Conservation (phyloP, 2,329 filamentous ascomycete genomes). For the Talaromyces sp. region DNA sequence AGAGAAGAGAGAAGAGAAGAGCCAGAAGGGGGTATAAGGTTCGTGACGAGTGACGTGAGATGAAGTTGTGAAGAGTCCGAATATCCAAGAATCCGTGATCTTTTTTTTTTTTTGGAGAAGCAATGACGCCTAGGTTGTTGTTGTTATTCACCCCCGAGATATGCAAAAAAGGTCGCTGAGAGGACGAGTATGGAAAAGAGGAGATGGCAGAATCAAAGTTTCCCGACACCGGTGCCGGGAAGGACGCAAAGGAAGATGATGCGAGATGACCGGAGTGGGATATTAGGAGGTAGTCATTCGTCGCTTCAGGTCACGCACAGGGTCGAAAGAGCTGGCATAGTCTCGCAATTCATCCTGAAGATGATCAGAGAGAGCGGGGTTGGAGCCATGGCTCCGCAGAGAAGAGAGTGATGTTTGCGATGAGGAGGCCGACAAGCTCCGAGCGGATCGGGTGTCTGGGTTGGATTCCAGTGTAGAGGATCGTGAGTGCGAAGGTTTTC, state of each 20-base stretch:
- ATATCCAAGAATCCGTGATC: background rate
- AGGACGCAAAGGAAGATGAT: background rate
- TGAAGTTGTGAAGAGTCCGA: background rate
- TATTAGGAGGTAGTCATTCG: constrained; percentile 37
- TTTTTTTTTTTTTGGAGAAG: constrained; percentile 10
- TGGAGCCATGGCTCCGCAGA: constrained; percentile 65
- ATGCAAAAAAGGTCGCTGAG: constrained; percentile 22
- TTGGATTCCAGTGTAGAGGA: constrained; percentile 17
- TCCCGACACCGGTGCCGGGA: background rate
- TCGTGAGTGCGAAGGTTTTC: constrained; percentile 16
- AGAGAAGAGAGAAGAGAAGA: background rate
- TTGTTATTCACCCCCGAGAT: constrained; percentile 10
- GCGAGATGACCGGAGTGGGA: background rate
- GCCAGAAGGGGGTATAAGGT: constrained; percentile 3
- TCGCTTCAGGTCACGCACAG: constrained; percentile 61
- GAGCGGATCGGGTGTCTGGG: constrained; percentile 25
- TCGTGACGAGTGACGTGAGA: background rate
- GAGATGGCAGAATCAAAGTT: background rate
- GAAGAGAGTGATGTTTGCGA: constrained; percentile 85
- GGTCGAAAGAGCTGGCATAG: constrained; percentile 88
- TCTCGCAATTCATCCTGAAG: constrained; percentile 77
- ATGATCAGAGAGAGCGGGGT: constrained; percentile 67
- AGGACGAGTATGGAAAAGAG: background rate
- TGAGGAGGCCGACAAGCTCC: constrained; percentile 61
- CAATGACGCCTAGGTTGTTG: constrained; percentile 15